Evolutionary conservation across 495 filamentous ascomycete species (phyloP).

Genomic region (Xylaria nigripes): DNA sequence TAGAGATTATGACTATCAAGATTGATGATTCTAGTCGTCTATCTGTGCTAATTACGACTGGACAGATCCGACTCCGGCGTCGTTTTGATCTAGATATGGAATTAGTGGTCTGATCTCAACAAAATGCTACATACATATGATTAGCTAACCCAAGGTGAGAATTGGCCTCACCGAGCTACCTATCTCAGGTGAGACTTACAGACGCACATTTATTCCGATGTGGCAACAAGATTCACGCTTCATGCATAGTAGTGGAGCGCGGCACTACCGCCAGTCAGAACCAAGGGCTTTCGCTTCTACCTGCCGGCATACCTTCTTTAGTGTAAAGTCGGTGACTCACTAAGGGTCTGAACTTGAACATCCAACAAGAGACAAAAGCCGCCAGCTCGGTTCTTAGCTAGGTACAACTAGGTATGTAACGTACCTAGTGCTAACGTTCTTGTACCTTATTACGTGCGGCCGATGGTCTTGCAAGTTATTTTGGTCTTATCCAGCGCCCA

Average conservation of each 20-base stretch:
- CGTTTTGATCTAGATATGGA: neutral
- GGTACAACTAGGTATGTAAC: no score
- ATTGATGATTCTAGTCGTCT: neutral
- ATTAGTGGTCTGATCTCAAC: neutral
- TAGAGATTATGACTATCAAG: no score
- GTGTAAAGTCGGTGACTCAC: neutral
- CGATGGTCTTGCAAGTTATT: neutral
- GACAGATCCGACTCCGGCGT: neutral
- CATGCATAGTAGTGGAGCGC: conserved; percentile 6
- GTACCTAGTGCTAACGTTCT: neutral
- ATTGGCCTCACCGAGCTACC: conserved; percentile 5
- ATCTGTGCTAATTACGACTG: neutral
- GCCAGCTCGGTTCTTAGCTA: neutral
- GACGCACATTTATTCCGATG: conserved; percentile 1
- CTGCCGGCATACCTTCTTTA: neutral
- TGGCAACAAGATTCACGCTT: conserved; percentile 4
- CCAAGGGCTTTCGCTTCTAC: neutral
- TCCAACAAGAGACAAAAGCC: neutral
- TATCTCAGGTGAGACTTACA: neutral
- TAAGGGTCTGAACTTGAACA: neutral
- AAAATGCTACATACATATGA: neutral
- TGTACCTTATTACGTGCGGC: neutral
- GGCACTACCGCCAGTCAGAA: conserved; percentile 9
- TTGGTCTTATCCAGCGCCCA: neutral
- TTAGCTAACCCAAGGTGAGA: conserved; percentile 4